Evolutionary conservation across 306 rosid species (phyloP).

Genomic region (Rosa persica): DNA sequence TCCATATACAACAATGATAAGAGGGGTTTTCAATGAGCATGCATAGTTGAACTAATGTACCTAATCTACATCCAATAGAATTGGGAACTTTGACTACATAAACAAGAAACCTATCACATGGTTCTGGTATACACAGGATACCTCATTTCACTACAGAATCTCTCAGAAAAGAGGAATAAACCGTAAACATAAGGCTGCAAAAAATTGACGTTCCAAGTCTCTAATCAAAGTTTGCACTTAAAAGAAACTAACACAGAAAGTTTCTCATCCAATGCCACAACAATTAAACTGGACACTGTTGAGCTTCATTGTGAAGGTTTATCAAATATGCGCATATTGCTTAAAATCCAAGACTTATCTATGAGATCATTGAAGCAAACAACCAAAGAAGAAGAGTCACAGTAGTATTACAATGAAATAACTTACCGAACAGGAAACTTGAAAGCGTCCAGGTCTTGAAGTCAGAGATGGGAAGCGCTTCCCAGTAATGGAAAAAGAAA

Average conservation of each 20-base stretch:
- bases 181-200: not conserved
- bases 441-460: slow-evolving; percentile 46
- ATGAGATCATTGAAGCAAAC: not conserved
- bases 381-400: not conserved
- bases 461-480: slow-evolving; percentile 50
- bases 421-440: slow-evolving; percentile 65
- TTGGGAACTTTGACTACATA: not conserved
- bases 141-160: not conserved
- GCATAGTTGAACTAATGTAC: not conserved
- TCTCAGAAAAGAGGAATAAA: not conserved
- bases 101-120: not conserved
- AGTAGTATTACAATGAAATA: not conserved
- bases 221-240: not conserved
- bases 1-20: not conserved
- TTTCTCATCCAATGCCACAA: slow-evolving; percentile 1
- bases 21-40: not conserved
- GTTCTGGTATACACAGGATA: not conserved
- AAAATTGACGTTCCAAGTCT: not conserved
- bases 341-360: not conserved
- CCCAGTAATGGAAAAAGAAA: slow-evolving; percentile 58
- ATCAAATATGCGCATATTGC: not conserved
- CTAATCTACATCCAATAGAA: not conserved
- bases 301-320: not conserved
- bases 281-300: not conserved
- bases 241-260: not conserved